Evolutionary conservation across 2,329 filamentous ascomycete species (phyloP).

Genomic region (Periconia sp.): DNA sequence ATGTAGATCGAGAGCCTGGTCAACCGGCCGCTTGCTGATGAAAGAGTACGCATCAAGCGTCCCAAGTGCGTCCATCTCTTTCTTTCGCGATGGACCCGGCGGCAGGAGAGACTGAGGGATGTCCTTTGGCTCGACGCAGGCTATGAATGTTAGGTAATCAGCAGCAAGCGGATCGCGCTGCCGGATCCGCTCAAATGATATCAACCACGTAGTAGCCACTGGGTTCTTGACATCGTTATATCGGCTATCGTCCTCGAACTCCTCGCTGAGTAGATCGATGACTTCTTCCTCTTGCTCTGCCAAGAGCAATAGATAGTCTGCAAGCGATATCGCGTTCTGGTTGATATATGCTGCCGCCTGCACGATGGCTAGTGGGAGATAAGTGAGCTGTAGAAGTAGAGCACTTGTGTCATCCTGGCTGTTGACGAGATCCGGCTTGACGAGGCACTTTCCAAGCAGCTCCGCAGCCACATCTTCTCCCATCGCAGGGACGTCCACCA

Average conservation of each 20-base stretch:
- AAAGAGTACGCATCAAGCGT: slow-evolving; percentile 19
- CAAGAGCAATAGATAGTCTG: slow-evolving; percentile 7
- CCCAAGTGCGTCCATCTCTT: slow-evolving; percentile 15
- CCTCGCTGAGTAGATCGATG: slow-evolving; percentile 35
- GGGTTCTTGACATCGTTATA: slow-evolving; percentile 38
- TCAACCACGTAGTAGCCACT: slow-evolving; percentile 43
- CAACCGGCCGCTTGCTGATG: slow-evolving; percentile 2
- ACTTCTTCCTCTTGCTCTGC: slow-evolving; percentile 24
- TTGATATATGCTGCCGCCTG: too few relatives aligned
- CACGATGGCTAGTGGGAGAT: slow-evolving; percentile 6
- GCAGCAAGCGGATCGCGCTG: slow-evolving; percentile 32
- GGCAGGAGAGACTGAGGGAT: slow-evolving; percentile 44
- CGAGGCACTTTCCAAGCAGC: neutral
- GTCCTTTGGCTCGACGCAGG: slow-evolving; percentile 36
- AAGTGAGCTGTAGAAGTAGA: slow-evolving; percentile 5
- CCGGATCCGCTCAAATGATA: slow-evolving; percentile 45
- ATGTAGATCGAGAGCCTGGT: slow-evolving; percentile 13
- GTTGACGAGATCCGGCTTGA: neutral
- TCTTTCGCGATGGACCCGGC: neutral
- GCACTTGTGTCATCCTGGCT: slow-evolving; percentile 2
- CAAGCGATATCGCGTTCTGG: slow-evolving; percentile 1
- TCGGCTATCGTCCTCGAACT: slow-evolving; percentile 38
- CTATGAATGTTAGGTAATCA: slow-evolving; percentile 42
- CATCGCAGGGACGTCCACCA: slow-evolving; percentile 12
- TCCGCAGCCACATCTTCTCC: slow-evolving; percentile 2